Conservation (phyloP, 768 basidiomycete species). For the Naganishia friedmannii region DNA sequence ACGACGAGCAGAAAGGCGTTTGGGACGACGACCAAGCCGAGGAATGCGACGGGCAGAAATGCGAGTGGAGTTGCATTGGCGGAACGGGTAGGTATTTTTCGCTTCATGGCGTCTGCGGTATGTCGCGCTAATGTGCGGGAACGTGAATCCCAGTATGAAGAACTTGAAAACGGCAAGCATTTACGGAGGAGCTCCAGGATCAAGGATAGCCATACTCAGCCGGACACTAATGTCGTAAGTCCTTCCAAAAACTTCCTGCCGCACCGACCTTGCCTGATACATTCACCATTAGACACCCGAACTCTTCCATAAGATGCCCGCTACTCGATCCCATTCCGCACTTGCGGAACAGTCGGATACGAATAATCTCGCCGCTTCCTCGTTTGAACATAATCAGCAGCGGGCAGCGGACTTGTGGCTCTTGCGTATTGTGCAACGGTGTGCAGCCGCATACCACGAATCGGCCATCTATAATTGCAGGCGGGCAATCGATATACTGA, state of each 20-base stretch:
- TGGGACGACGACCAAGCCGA: conserved; percentile 1
- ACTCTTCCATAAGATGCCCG: conserved; percentile 12
- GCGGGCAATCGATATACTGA: conserved; percentile 71
- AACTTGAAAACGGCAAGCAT: conserved; percentile 1
- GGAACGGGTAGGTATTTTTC: neutral
- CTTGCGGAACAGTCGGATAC: neutral
- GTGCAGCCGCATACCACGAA: conserved; percentile 73
- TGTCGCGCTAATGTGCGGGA: neutral
- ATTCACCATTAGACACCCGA: conserved; percentile 2
- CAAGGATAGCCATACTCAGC: neutral
- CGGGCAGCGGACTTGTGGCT: conserved; percentile 76
- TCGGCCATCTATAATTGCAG: conserved; percentile 73
- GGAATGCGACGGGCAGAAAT: conserved; percentile 32
- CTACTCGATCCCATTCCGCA: neutral
- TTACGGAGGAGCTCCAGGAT: conserved; percentile 23
- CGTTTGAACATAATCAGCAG: conserved; percentile 34
- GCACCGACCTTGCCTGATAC: neutral
- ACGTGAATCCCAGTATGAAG: neutral
- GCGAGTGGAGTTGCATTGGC: conserved; percentile 18
- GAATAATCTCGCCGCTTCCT: neutral
- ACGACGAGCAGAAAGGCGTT: neutral
- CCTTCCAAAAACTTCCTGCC: neutral
- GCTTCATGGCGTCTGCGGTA: neutral
- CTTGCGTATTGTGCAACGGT: conserved; percentile 73
- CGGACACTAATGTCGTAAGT: conserved; percentile 3